phyloP scores from a whole-genome alignment of 1,284 basidiomycete genomes.

The Microbotryomycetes sp. region DNA sequence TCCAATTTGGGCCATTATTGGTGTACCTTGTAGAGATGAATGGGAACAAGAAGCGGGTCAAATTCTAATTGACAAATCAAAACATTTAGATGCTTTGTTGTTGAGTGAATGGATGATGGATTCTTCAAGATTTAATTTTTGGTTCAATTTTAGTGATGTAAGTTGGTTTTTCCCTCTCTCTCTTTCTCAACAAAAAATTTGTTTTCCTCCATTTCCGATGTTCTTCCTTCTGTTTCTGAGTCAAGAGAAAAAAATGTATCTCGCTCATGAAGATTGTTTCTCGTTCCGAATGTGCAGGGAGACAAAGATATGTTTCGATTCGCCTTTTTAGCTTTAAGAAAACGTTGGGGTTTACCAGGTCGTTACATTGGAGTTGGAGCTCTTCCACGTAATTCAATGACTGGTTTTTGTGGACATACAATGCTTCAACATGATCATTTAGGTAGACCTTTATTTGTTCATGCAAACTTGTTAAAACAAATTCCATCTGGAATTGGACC shows the following conservation, averaged over 20 bases:
- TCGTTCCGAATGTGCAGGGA: slow-evolving; percentile 34
- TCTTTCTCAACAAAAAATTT: neutral
- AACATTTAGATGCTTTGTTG: slow-evolving; percentile 47
- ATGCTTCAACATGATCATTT: slow-evolving; percentile 48
- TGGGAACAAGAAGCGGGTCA: slow-evolving; percentile 50
- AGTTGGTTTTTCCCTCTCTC: neutral
- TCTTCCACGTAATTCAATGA: slow-evolving; percentile 32
- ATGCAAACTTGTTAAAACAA: slow-evolving; percentile 45
- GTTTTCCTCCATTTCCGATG: neutral
- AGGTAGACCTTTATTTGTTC: slow-evolving; percentile 47
- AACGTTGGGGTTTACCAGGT: slow-evolving; percentile 50
- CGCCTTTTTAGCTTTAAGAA: slow-evolving; percentile 46
- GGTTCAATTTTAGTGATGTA: slow-evolving; percentile 47
- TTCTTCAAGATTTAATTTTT: slow-evolving; percentile 36
- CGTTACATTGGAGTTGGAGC: slow-evolving; percentile 47
- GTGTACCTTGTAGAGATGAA: slow-evolving; percentile 41
- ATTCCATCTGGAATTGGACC: slow-evolving; percentile 16
- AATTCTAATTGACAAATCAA: slow-evolving; percentile 48
- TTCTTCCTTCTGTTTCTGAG: neutral
- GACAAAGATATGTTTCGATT: slow-evolving; percentile 51
- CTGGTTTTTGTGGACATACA: slow-evolving; percentile 27
- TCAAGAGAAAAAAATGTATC: neutral
- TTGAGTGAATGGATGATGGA: slow-evolving; percentile 47
- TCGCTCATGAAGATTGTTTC: neutral
- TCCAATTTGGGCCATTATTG: slow-evolving; percentile 34